A percentile compares a stretch with the other conserved stretches of the same genome.
phyloP scores from a whole-genome alignment of 1,139 yeast genomes.

The Ashbya aceris region DNA sequence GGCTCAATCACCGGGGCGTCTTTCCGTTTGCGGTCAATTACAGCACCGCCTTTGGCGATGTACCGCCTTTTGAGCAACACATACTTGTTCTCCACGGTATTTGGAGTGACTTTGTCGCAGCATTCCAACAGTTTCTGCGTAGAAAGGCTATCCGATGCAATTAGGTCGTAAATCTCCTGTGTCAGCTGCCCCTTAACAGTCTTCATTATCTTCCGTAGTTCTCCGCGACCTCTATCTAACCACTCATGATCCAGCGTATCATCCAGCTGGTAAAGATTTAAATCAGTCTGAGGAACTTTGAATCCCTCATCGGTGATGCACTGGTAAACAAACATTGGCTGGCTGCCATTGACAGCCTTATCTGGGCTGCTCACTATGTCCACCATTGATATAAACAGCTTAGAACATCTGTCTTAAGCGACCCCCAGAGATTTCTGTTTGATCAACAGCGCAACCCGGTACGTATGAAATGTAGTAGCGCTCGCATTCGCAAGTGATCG shows the following conservation, averaged over 20 bases:
- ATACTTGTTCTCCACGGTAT: slow-evolving; percentile 17
- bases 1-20: slow-evolving; percentile 27
- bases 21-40: slow-evolving; percentile 20
- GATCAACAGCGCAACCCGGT: too few relatives aligned
- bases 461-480: too few relatives aligned
- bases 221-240: slow-evolving; percentile 20
- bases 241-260: slow-evolving; percentile 14
- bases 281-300: slow-evolving; percentile 5
- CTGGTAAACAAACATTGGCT: neutral
- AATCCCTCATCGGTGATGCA: slow-evolving; percentile 6
- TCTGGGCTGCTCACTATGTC: too few relatives aligned
- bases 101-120: slow-evolving; percentile 15
- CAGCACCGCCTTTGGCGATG: slow-evolving; percentile 16
- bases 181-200: slow-evolving; percentile 23
- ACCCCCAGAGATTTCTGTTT: too few relatives aligned
- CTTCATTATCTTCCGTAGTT: slow-evolving; percentile 17
- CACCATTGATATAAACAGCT: too few relatives aligned
- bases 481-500: too few relatives aligned
- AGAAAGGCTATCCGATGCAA: slow-evolving; percentile 16
- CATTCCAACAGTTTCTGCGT: slow-evolving; percentile 15
- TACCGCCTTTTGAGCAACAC: slow-evolving; percentile 22
- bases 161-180: slow-evolving; percentile 21
- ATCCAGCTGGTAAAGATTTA: slow-evolving; percentile 3
- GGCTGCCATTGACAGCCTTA: too few relatives aligned
- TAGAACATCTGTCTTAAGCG: too few relatives aligned